Conservation (phyloP, 345 rosid species). For the Dovyalis caffra region DNA sequence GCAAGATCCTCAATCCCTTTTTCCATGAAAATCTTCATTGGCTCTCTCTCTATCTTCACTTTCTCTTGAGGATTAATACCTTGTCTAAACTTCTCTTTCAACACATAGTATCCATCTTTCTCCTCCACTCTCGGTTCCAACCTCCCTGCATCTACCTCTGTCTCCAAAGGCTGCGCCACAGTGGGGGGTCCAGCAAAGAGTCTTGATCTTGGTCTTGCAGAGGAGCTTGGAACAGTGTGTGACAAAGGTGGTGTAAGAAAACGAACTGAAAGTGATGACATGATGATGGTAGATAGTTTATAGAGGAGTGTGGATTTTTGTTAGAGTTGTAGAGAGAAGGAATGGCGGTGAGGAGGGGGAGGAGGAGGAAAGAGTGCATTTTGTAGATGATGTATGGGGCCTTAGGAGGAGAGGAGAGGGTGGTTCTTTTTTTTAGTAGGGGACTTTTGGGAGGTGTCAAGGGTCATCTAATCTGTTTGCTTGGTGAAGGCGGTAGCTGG, state of each 20-base stretch:
- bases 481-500: not conserved
- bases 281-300: conserved; percentile 13
- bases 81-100: conserved; percentile 81
- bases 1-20: conserved; percentile 71
- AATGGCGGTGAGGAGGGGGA: conserved; percentile 10
- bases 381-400: conserved; percentile 40
- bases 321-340: conserved; percentile 1
- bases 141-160: conserved; percentile 50
- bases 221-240: conserved; percentile 19
- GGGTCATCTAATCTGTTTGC: conserved; percentile 39
- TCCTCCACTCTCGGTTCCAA: conserved; percentile 82
- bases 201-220: conserved; percentile 42
- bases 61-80: conserved; percentile 91
- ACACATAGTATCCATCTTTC: conserved; percentile 65
- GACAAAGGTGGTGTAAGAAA: conserved; percentile 41
- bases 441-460: conserved; percentile 51
- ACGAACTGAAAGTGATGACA: conserved; percentile 53
- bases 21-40: conserved; percentile 83
- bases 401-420: conserved; percentile 15
- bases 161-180: conserved; percentile 17
- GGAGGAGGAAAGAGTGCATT: conserved; percentile 35
- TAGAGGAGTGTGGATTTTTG: not conserved
- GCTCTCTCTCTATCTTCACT: conserved; percentile 79
- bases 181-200: conserved; percentile 29
- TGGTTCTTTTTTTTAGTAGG: not conserved